These are phyloP conservation scores for Pseudoturritis turrita DNA, from an alignment of 345 rosid species.

Conservation along the genomic window DNA sequence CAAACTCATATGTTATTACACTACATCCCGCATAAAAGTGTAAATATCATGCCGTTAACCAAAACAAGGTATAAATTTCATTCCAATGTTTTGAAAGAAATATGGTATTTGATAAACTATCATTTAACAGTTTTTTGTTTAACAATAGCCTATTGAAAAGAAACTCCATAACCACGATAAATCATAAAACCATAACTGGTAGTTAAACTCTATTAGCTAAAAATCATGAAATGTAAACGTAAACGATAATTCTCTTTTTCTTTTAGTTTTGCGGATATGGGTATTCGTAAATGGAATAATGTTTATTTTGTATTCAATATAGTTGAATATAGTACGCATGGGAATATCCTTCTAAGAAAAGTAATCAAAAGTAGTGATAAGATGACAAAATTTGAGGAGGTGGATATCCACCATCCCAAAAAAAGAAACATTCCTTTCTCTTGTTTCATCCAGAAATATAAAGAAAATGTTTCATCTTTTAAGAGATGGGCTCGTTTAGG, in stretches of 20 bases:
- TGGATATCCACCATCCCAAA: constrained; percentile 30
- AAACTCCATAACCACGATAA: neutral
- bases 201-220: neutral
- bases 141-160: no score
- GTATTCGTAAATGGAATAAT: neutral
- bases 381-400: constrained; percentile 15
- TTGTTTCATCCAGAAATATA: constrained; percentile 2
- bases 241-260: neutral
- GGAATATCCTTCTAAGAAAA: constrained; percentile 6
- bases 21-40: no score
- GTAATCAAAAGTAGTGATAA: neutral
- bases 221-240: no score
- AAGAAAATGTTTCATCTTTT: neutral
- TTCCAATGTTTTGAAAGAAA: neutral
- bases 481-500: neutral
- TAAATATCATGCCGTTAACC: no score
- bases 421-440: constrained; percentile 24
- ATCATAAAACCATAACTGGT: neutral
- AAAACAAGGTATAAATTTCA: neutral
- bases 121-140: no score
- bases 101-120: neutral
- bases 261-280: neutral
- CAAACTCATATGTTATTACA: no score
- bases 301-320: neutral
- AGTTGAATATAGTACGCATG: constrained; percentile 7